Percentiles rank a stretch among this genome's conserved stretches.
phyloP scores from a whole-genome alignment of 1,284 basidiomycete species.

The Gymnopus androsaceus region DNA sequence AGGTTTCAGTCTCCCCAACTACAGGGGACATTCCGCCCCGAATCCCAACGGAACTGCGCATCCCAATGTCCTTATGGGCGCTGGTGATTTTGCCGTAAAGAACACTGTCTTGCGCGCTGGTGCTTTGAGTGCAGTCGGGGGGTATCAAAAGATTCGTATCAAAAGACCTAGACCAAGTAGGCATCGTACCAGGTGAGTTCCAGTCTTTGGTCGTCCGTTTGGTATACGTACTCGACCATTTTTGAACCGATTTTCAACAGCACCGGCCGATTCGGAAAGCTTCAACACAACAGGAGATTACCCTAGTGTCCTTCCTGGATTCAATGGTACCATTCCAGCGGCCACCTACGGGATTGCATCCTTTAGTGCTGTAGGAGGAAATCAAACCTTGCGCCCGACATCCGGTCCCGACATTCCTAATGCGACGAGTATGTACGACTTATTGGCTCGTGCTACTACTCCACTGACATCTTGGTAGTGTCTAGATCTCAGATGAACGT shows the following conservation, averaged over 20 bases:
- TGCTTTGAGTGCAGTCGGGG: neutral
- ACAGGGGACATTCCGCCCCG: neutral
- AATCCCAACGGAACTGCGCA: neutral
- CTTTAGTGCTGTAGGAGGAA: neutral
- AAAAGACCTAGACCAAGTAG: neutral
- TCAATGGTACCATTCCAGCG: neutral
- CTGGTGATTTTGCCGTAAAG: neutral
- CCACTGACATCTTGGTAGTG: too few species aligned
- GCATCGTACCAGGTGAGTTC: neutral
- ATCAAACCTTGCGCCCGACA: neutral
- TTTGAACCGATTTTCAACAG: neutral
- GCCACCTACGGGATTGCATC: neutral
- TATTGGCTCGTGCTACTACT: too few species aligned
- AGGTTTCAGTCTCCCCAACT: neutral
- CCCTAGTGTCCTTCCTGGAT: neutral
- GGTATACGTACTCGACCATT: too few species aligned
- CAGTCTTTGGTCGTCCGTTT: neutral
- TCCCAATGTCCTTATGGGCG: neutral
- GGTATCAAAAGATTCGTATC: neutral
- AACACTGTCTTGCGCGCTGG: neutral
- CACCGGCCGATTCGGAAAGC: neutral
- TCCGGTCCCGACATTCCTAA: neutral
- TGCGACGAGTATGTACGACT: neutral
- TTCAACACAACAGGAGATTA: neutral
- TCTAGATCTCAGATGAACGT: neutral